These are phyloP conservation scores for Teunomyces funiuensis DNA, from an alignment of 805 yeast species.

Conservation along the genomic window DNA sequence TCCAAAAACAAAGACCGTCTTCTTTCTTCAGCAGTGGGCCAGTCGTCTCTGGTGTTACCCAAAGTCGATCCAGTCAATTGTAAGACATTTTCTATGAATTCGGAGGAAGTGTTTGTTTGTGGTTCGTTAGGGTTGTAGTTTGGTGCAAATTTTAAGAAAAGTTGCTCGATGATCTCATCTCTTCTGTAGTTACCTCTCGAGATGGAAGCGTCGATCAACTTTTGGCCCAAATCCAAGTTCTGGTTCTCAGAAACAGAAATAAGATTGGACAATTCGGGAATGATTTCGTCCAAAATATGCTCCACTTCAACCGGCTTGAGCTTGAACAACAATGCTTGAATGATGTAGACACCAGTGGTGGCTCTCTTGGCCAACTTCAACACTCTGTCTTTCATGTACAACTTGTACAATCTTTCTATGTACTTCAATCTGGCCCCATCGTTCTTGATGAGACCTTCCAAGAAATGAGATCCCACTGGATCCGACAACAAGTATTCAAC, in stretches of 20 bases:
- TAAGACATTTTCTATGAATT: conserved; percentile 66
- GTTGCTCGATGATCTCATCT: conserved; percentile 54
- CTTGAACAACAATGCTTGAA: conserved; percentile 67
- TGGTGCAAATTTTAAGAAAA: conserved; percentile 43
- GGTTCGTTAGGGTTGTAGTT: conserved; percentile 28
- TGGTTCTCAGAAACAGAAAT: conserved; percentile 51
- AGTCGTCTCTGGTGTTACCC: conserved; percentile 80
- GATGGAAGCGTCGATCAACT: conserved; percentile 65
- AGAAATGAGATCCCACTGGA: conserved; percentile 90
- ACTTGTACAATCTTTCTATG: conserved; percentile 65
- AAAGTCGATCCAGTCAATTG: conserved; percentile 67
- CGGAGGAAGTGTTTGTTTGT: conserved; percentile 30
- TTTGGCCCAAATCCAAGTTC: conserved; percentile 67
- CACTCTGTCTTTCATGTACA: conserved; percentile 74
- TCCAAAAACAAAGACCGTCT: conserved; percentile 75
- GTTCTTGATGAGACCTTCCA: conserved; percentile 66
- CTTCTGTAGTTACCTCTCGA: conserved; percentile 57
- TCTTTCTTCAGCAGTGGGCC: conserved; percentile 92
- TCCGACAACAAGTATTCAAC: conserved; percentile 83
- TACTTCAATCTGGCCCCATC: conserved; percentile 62
- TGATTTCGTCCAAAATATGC: conserved; percentile 58
- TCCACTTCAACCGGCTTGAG: conserved; percentile 64
- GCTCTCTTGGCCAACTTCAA: conserved; percentile 75
- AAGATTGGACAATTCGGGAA: conserved; percentile 64
- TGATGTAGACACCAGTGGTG: conserved; percentile 79